phyloP scores from a whole-genome alignment of 2,329 filamentous ascomycete species.

The Pseudophaeomoniella oleicola region DNA sequence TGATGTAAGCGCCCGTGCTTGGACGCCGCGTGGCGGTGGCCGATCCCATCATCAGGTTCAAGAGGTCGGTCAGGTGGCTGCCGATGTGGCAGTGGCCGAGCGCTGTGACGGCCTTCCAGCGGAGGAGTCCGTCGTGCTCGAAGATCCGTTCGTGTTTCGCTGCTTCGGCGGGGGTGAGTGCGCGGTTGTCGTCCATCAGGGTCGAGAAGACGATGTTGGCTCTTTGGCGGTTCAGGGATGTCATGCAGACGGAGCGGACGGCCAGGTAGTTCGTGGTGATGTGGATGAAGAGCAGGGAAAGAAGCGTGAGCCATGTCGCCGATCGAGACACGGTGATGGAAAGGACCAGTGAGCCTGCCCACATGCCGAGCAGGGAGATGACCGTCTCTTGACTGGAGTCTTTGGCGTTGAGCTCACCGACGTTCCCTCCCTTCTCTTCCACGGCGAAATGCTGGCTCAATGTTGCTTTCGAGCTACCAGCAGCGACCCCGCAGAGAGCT shows the following conservation, averaged over 20 bases:
- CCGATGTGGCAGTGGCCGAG: conserved; percentile 44
- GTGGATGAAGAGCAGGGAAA: conserved; percentile 60
- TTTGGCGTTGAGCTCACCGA: conserved; percentile 88
- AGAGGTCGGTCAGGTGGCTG: conserved; percentile 22
- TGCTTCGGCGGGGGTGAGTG: conserved; percentile 53
- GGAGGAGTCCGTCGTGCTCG: conserved; percentile 51
- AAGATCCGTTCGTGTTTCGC: conserved; percentile 45
- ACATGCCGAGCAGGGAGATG: conserved; percentile 75
- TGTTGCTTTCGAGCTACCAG: conserved; percentile 78
- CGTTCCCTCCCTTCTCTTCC: conserved; percentile 72
- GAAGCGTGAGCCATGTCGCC: conserved; percentile 60
- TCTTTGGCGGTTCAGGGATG: conserved; percentile 71
- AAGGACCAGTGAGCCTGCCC: conserved; percentile 69
- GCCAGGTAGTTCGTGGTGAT: conserved; percentile 75
- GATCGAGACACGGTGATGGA: conserved; percentile 54
- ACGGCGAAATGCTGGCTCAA: conserved; percentile 83
- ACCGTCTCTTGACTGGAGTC: conserved; percentile 93
- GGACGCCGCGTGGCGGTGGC: background rate
- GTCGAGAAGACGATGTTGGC: conserved; percentile 57
- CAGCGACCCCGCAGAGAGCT: conserved; percentile 74
- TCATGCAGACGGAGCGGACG: conserved; percentile 71
- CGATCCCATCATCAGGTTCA: conserved; percentile 11
- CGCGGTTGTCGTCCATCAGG: conserved; percentile 15
- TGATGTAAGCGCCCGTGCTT: too few species aligned
- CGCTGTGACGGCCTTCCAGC: conserved; percentile 28